phyloP scores from a whole-genome alignment of 2,329 filamentous ascomycete genomes.

The Aspergillus uvarum region DNA sequence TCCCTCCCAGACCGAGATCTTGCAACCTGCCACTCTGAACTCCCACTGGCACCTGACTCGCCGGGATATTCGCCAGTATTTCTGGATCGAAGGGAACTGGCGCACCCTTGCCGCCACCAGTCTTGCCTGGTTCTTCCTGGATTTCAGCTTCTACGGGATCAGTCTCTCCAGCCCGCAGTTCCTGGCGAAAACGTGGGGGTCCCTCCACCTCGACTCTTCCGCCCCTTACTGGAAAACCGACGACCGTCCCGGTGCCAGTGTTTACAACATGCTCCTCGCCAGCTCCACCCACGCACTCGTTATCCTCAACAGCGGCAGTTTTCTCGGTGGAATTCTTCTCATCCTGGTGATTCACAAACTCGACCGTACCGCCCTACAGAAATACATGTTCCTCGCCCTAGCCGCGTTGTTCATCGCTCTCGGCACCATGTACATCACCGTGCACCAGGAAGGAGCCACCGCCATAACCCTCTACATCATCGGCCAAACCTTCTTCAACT shows the following conservation, averaged over 20 bases:
- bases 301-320: slow-evolving; percentile 44
- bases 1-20: slow-evolving; percentile 24
- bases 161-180: slow-evolving; percentile 48
- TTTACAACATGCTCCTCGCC: slow-evolving; percentile 41
- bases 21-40: slow-evolving; percentile 41
- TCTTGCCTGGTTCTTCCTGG: slow-evolving; percentile 55
- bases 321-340: slow-evolving; percentile 43
- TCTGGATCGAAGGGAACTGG: slow-evolving; percentile 47
- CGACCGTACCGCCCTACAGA: slow-evolving; percentile 46
- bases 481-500: slow-evolving; percentile 51
- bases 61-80: slow-evolving; percentile 42
- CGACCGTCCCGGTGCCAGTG: slow-evolving; percentile 41
- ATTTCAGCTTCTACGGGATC: slow-evolving; percentile 60
- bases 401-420: slow-evolving; percentile 46
- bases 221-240: slow-evolving; percentile 40
- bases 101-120: slow-evolving; percentile 47
- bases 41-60: slow-evolving; percentile 42
- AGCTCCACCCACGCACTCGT: slow-evolving; percentile 42
- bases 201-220: slow-evolving; percentile 27
- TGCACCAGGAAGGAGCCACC: slow-evolving; percentile 36
- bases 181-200: slow-evolving; percentile 43
- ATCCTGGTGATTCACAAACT: slow-evolving; percentile 42
- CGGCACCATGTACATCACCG: slow-evolving; percentile 43
- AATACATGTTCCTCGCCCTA: slow-evolving; percentile 46
- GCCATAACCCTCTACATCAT: slow-evolving; percentile 46